These are phyloP conservation scores for Metarhizium robertsii DNA, from an alignment of 2,329 filamentous ascomycete species.

Conservation along the genomic window DNA sequence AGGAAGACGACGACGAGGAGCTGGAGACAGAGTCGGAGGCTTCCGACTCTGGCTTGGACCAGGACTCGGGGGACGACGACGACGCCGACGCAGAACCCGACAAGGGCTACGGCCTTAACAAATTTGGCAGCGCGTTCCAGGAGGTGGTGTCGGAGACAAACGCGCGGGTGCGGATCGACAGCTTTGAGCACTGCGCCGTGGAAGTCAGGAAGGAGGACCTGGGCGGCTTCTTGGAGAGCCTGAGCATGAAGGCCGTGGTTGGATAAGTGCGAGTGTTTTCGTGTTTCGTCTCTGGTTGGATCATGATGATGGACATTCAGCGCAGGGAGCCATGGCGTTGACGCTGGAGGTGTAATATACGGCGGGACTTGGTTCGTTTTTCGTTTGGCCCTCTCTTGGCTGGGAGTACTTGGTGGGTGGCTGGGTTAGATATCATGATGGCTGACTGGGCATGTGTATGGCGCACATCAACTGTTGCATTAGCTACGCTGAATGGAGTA, in stretches of 20 bases:
- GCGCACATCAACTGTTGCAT: conserved; percentile 3
- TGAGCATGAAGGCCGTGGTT: conserved; percentile 85
- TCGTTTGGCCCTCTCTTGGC: neutral
- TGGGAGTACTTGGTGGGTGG: neutral
- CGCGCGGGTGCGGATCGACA: conserved; percentile 83
- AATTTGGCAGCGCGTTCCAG: conserved; percentile 91
- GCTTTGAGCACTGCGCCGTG: conserved; percentile 94
- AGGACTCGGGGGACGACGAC: conserved; percentile 45
- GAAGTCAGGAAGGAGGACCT: conserved; percentile 97
- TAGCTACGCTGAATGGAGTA: conserved; percentile 2
- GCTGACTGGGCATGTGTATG: neutral
- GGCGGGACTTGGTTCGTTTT: neutral
- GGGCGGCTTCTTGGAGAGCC: conserved; percentile 76
- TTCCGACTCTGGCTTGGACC: conserved; percentile 32
- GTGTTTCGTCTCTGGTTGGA: neutral
- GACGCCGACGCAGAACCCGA: conserved; percentile 41
- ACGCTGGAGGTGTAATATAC: neutral
- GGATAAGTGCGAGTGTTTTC: conserved; percentile 29
- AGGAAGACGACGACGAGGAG: conserved; percentile 43
- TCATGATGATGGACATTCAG: neutral
- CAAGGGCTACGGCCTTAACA: conserved; percentile 69
- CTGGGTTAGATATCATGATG: neutral
- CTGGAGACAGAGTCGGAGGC: conserved; percentile 33
- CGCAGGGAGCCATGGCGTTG: neutral
- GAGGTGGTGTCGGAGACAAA: conserved; percentile 89